These are phyloP conservation scores for Pythium volutum DNA, from an alignment of 352 stramenopile genomes.

Conservation along the genomic window DNA sequence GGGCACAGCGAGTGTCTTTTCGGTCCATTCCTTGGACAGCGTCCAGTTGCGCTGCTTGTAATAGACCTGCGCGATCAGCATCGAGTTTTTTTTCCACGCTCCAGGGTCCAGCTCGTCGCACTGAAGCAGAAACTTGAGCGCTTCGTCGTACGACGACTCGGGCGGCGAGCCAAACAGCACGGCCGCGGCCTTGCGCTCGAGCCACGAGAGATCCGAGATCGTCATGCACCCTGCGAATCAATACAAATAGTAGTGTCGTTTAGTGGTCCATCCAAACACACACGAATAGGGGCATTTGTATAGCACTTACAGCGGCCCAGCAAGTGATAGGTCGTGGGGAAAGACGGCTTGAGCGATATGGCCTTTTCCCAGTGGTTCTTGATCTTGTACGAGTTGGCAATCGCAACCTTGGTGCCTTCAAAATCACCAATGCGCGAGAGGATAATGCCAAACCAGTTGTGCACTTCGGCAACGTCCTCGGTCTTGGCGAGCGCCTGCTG, in stretches of 20 bases:
- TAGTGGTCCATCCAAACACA: not conserved
- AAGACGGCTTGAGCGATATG: conserved; percentile 61
- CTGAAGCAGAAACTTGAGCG: conserved; percentile 68
- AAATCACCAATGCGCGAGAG: conserved; percentile 82
- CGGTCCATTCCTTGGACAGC: conserved; percentile 67
- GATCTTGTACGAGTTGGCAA: conserved; percentile 81
- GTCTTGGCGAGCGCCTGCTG: conserved; percentile 38
- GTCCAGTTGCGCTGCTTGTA: conserved; percentile 71
- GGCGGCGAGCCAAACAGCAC: conserved; percentile 81
- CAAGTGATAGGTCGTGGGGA: conserved; percentile 74
- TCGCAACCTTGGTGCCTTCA: conserved; percentile 81
- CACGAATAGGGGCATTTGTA: not conserved
- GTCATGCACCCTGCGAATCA: conserved; percentile 57
- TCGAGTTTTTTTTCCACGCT: conserved; percentile 82
- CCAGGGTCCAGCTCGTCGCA: conserved; percentile 66
- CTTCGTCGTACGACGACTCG: conserved; percentile 80
- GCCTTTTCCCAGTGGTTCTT: conserved; percentile 80
- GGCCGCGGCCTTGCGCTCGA: conserved; percentile 78
- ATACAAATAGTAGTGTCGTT: not conserved
- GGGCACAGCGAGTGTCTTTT: conserved; percentile 64
- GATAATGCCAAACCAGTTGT: conserved; percentile 85
- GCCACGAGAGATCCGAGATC: conserved; percentile 81
- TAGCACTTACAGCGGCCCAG: conserved; percentile 55
- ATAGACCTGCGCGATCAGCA: conserved; percentile 81
- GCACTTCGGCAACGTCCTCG: conserved; percentile 45